Evolutionary conservation across 768 basidiomycete genomes (phyloP), one percentile per base, ranked within the genome.

Genomic region (Chalciporus piperatus): DNA sequence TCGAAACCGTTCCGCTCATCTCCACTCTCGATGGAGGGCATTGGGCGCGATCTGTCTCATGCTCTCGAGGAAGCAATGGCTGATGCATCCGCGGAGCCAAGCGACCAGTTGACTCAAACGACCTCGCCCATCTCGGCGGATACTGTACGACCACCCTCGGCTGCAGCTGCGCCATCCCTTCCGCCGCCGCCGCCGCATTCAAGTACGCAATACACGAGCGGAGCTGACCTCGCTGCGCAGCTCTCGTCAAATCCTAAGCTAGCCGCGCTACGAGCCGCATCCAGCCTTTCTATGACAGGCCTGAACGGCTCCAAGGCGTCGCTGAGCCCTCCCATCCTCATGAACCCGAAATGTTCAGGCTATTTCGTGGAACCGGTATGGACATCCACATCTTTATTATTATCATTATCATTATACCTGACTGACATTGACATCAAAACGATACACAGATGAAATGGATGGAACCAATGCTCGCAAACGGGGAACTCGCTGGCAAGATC

Each of bases 341-440:
- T 77, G 32, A 91, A 94, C 62, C 74, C 87, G 13, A 85, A 86
- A 60, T 98, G 97, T 69, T 96, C 94, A 1, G 95, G 94, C 8
- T 99, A 99, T 69, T 98, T 98, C 64, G 83, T 98, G 41, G 96
- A 98, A 66, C 93, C 94, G 30, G 92, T 97, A 61, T 59, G 89
- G 77, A 8, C 39, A 6, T 7, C 30, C 1, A 32, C 30, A 13
- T 32, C 11, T 11, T 12, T 13, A 22, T 22, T 22, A 22, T 32
- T 12, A 11, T 10, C 30, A n/a, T n/a, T n/a, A n/a, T n/a, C n/a
- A n/a, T n/a, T n/a, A n/a, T 11, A 10, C 7, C 12, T 32, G 37
- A 19, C 19, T 41, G 42, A 35, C 44, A 33, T 33, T 47, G n/a
- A 43, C 19, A 16, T 20, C 11, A 10, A 8, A 20, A 54, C 10